Evolutionary conservation across 2,329 filamentous ascomycete genomes (phyloP), one percentile per base, ranked within the genome.

Genomic region (Scytalidium lignicola): DNA sequence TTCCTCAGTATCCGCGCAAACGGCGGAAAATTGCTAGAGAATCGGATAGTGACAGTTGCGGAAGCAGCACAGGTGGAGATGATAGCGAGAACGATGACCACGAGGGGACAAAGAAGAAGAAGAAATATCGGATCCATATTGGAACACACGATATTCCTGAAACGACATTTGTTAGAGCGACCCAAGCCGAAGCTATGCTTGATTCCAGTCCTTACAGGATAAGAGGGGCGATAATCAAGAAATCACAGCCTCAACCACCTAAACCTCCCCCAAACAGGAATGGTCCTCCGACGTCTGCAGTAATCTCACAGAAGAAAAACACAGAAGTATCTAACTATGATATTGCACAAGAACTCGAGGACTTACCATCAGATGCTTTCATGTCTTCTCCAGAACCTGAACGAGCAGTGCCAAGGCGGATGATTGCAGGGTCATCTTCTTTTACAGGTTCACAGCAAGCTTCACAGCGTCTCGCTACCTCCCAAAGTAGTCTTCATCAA

Each of bases 181-280:
- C 62, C 29, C 62, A 64, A 47, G 61, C 62, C n/a, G 59, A 63
- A 32, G 54, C 50, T 29, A 48, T 58, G 47, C 58, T 60, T 4
- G 55, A 62, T 52, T 76, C 74, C 1, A 76, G 73, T 51, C 75
- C 75, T 2, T 75, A 74, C 45, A 65, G 69, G 51, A 74, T 77
- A 48, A 69, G 75, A 54, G 74, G 74, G 1, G 70, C 75, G 10
- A 69, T 74, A 49, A 78, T 74, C 70, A 73, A 68, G 52, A 75
- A 72, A 51, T 68, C 70, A 15, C 65, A 62, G 37, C 58, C 62
- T 9, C 58, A 59, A 48, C 50, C 59, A 29, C 55, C 60, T 37
- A 44, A 56, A 53, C 17, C 51, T 23, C 48, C 48, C 44, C 32
- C 15, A 22, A 44, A 42, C 23, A 50, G 40, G 9, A 43, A 42